These are phyloP conservation scores for Neurospora tetraspora DNA, from an alignment of 495 filamentous ascomycete genomes.

Conservation along the genomic window DNA sequence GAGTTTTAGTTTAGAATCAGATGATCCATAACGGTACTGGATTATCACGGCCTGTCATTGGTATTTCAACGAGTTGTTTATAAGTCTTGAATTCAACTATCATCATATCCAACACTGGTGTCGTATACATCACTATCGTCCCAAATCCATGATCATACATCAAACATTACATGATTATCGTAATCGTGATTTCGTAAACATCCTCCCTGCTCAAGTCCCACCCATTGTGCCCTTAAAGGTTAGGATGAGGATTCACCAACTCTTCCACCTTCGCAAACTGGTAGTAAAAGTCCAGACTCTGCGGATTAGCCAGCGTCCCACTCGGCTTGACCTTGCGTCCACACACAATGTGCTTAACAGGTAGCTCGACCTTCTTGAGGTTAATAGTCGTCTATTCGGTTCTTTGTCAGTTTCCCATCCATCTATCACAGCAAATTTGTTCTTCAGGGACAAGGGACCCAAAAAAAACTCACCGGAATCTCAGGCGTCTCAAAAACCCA, in stretches of 20 bases:
- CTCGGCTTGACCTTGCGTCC: constrained; percentile 65
- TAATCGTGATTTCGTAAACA: neutral
- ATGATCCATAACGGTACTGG: neutral
- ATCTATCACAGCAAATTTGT: too few relatives aligned
- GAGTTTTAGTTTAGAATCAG: neutral
- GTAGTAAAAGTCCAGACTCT: constrained; percentile 68
- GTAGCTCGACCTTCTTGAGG: constrained; percentile 75
- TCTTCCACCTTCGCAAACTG: constrained; percentile 71
- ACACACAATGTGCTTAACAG: constrained; percentile 76
- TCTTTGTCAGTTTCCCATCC: neutral
- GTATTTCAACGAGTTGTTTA: neutral
- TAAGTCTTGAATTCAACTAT: neutral
- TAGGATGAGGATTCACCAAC: constrained; percentile 22
- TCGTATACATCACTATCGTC: neutral
- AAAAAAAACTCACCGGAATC: constrained; percentile 55
- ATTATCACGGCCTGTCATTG: neutral
- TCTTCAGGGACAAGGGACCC: too few relatives aligned
- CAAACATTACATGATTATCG: neutral
- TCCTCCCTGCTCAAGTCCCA: neutral
- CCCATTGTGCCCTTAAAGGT: neutral
- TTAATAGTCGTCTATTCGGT: constrained; percentile 61
- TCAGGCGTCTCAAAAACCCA: constrained; percentile 71
- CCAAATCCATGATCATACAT: neutral
- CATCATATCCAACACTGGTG: neutral
- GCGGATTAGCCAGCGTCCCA: constrained; percentile 66